Evolutionary conservation across 208 protist species (phyloP).

Genomic region (Crithidia brevicula): DNA sequence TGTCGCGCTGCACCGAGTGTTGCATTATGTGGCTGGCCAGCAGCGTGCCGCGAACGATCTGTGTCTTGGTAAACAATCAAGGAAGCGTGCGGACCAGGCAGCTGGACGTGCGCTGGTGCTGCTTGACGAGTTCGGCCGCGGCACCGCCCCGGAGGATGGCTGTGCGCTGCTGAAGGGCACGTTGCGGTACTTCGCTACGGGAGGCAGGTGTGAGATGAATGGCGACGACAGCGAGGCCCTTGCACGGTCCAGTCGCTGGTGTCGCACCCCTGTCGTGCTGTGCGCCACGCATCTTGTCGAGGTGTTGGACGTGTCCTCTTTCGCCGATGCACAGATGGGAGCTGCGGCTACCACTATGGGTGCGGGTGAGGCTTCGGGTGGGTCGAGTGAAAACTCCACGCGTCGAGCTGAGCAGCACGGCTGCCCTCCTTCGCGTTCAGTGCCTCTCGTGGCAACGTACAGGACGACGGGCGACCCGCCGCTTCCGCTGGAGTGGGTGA

Average conservation of each 20-base stretch:
- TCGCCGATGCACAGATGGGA: too few relatives aligned
- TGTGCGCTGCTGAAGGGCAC: constrained; percentile 76
- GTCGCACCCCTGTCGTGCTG: constrained; percentile 42
- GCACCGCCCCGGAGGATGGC: constrained; percentile 88
- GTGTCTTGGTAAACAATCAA: background rate
- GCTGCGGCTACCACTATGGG: too few relatives aligned
- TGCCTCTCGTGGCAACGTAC: too few relatives aligned
- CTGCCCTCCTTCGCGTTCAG: too few relatives aligned
- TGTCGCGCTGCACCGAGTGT: constrained; percentile 61
- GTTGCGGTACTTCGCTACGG: constrained; percentile 52
- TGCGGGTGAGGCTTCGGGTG: too few relatives aligned
- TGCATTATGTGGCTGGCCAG: constrained; percentile 49
- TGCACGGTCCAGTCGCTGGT: constrained; percentile 8
- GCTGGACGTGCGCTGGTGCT: constrained; percentile 74
- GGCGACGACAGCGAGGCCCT: background rate
- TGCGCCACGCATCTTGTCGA: constrained; percentile 82
- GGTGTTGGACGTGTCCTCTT: constrained; percentile 27
- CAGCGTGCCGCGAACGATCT: background rate
- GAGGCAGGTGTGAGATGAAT: background rate
- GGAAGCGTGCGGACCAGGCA: constrained; percentile 16
- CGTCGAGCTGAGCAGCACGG: too few relatives aligned
- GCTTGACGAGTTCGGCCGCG: constrained; percentile 96
- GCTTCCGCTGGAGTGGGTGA: constrained; percentile 53
- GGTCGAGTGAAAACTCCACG: too few relatives aligned
- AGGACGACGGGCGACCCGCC: constrained; percentile 6